Evolutionary conservation across 1,284 basidiomycete species (phyloP).

Genomic region (Austroboletus niveus): DNA sequence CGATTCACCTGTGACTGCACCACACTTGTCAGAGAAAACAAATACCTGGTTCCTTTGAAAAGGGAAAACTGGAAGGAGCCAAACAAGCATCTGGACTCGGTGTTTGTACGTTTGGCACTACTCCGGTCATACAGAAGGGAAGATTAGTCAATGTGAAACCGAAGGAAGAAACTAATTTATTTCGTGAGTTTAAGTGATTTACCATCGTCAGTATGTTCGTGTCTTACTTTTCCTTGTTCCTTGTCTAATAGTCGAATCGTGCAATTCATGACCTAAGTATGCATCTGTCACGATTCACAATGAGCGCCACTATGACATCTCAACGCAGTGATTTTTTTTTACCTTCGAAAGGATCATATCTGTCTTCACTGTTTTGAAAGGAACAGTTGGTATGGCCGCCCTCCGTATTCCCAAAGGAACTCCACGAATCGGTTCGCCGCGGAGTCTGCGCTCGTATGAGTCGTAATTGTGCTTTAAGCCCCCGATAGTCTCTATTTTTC

Average conservation of each 20-base stretch:
- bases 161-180: conserved; percentile 16
- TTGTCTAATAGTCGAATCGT: neutral
- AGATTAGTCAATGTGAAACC: conserved; percentile 6
- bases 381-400: neutral
- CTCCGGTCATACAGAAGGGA: neutral
- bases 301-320: neutral
- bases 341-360: conserved; percentile 10
- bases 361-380: neutral
- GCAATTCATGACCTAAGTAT: neutral
- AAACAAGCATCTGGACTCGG: conserved; percentile 2
- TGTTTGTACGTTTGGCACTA: neutral
- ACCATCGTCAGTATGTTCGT: neutral
- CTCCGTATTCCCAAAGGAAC: conserved; percentile 10
- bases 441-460: conserved; percentile 42
- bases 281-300: conserved; percentile 4
- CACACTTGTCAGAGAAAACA: neutral
- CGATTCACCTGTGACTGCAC: neutral
- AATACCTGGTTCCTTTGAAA: conserved; percentile 13
- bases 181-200: neutral
- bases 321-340: neutral
- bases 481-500: conserved; percentile 61
- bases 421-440: conserved; percentile 24
- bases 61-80: conserved; percentile 3
- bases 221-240: conserved; percentile 15
- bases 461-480: conserved; percentile 66